phyloP scores from a whole-genome alignment of 371 early-diverging fungal genomes.

The Mucor lusitanicus region DNA sequence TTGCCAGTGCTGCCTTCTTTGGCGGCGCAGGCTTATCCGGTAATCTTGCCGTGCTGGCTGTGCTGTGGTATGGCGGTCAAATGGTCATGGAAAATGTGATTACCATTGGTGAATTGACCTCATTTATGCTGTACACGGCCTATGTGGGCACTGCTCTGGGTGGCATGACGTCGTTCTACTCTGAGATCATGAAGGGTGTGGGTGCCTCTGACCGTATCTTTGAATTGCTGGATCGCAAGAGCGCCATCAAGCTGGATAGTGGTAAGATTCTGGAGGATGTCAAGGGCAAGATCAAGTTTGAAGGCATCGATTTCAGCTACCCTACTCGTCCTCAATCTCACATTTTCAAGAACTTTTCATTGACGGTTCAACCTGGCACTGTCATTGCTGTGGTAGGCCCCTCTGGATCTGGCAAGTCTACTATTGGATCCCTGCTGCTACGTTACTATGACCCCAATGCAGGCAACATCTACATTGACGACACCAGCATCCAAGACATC shows the following conservation, averaged over 20 bases:
- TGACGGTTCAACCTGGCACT: slow-evolving; percentile 70
- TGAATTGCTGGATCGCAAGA: slow-evolving; percentile 61
- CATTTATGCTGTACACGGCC: slow-evolving; percentile 83
- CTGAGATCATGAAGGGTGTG: slow-evolving; percentile 84
- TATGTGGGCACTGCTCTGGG: slow-evolving; percentile 76
- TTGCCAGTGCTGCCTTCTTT: slow-evolving; percentile 77
- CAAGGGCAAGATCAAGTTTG: slow-evolving; percentile 65
- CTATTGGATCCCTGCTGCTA: slow-evolving; percentile 65
- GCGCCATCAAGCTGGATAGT: slow-evolving; percentile 46
- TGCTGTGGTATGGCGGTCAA: slow-evolving; percentile 75
- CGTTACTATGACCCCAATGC: slow-evolving; percentile 70
- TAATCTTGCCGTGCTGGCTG: slow-evolving; percentile 73
- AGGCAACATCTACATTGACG: slow-evolving; percentile 62
- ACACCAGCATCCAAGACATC: slow-evolving; percentile 53
- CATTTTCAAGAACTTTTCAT: slow-evolving; percentile 63
- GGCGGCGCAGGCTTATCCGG: slow-evolving; percentile 79
- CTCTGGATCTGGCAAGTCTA: slow-evolving; percentile 79
- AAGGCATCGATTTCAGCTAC: slow-evolving; percentile 70
- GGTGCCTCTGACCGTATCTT: slow-evolving; percentile 80
- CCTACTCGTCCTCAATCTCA: slow-evolving; percentile 67
- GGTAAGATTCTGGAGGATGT: slow-evolving; percentile 45
- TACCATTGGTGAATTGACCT: slow-evolving; percentile 78
- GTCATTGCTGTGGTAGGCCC: slow-evolving; percentile 63
- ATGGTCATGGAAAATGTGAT: slow-evolving; percentile 74
- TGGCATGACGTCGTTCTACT: slow-evolving; percentile 79